Percentiles rank a stretch among this genome's conserved stretches.
Evolutionary conservation across 1,139 yeast genomes (phyloP).

Genomic region (Nadsonia starkeyi-henricii): DNA sequence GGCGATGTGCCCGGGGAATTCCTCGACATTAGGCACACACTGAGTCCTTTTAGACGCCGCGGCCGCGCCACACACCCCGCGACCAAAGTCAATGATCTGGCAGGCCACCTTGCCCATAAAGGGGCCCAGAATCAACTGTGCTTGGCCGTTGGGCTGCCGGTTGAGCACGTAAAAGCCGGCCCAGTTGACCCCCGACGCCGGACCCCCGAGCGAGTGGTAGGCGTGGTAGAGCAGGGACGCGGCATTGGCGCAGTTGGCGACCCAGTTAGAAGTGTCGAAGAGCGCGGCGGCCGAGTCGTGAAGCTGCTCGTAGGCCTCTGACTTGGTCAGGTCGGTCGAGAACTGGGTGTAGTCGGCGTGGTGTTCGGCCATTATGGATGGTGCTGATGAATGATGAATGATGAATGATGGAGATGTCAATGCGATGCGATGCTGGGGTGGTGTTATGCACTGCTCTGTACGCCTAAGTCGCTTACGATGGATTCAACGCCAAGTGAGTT

Average conservation of each 20-base stretch:
- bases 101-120: constrained; percentile 97
- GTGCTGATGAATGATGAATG: neutral
- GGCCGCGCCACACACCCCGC: constrained; percentile 87
- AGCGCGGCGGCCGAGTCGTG: constrained; percentile 54
- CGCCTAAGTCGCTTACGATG: too few relatives aligned
- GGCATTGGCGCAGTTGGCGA: constrained; percentile 74
- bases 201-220: constrained; percentile 41
- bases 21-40: constrained; percentile 59
- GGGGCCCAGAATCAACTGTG: constrained; percentile 66
- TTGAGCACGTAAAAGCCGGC: constrained; percentile 70
- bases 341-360: constrained; percentile 20
- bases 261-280: constrained; percentile 57
- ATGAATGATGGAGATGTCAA: neutral
- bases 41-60: constrained; percentile 48
- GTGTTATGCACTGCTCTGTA: too few relatives aligned
- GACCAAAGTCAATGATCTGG: constrained; percentile 61
- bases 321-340: constrained; percentile 22
- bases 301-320: constrained; percentile 46
- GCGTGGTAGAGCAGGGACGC: constrained; percentile 82
- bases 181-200: constrained; percentile 54
- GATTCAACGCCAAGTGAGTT: too few relatives aligned
- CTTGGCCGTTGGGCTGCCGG: constrained; percentile 15
- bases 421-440: neutral
- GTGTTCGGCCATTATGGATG: neutral
- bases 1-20: constrained; percentile 87